phyloP scores from a whole-genome alignment of 2,329 filamentous ascomycete species.

The Aspergillus thermomutatus region DNA sequence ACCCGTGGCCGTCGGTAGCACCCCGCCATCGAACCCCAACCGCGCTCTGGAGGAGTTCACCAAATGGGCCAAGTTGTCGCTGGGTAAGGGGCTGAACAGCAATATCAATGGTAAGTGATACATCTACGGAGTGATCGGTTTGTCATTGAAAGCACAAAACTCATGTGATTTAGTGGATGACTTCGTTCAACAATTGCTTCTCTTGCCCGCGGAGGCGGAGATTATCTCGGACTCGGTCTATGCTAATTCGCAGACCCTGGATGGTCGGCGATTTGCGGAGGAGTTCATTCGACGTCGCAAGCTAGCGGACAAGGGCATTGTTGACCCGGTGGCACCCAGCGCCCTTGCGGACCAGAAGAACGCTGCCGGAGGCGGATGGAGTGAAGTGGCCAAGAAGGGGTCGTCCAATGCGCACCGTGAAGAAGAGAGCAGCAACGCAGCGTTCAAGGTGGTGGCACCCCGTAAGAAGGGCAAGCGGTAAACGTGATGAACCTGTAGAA shows the following conservation, averaged over 20 bases:
- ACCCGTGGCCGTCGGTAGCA: constrained; percentile 46
- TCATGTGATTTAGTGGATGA: constrained; percentile 62
- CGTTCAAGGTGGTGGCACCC: constrained; percentile 85
- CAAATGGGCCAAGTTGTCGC: constrained; percentile 82
- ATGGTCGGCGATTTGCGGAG: constrained; percentile 87
- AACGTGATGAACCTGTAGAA: constrained; percentile 3
- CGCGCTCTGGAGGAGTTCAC: constrained; percentile 86
- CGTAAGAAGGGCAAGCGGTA: constrained; percentile 88
- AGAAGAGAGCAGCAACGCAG: constrained; percentile 48
- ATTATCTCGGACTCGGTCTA: constrained; percentile 91
- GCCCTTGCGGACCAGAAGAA: constrained; percentile 51
- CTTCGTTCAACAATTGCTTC: constrained; percentile 72
- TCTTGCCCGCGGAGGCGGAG: constrained; percentile 71
- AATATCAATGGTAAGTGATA: constrained; percentile 60
- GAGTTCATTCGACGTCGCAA: constrained; percentile 93
- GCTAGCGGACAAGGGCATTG: constrained; percentile 85
- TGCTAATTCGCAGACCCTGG: constrained; percentile 79
- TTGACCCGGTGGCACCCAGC: constrained; percentile 60
- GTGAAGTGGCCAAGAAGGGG: constrained; percentile 94
- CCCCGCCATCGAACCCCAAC: constrained; percentile 44
- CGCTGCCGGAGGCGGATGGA: constrained; percentile 69
- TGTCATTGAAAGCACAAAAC: constrained; percentile 11
- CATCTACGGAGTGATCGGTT: neutral
- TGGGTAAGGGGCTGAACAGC: constrained; percentile 69
- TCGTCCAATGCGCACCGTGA: constrained; percentile 48